Evolutionary conservation across 179 eudicot species (phyloP).

Genomic region (Monotropa hypopitys): DNA sequence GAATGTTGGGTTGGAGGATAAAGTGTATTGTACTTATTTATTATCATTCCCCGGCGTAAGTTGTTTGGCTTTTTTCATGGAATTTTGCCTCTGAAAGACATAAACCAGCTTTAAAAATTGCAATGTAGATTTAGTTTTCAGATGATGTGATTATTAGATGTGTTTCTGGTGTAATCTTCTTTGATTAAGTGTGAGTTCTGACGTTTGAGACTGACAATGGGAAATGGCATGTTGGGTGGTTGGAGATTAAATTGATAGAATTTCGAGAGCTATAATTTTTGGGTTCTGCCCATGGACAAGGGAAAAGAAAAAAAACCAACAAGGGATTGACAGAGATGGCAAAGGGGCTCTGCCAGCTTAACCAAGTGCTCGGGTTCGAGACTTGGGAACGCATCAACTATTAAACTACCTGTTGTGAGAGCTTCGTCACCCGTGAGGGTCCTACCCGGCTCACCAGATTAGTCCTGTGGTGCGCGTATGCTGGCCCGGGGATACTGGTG

Average conservation of each 20-base stretch:
- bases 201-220: not conserved
- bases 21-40: not conserved
- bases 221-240: not conserved
- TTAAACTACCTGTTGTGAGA: too few relatives aligned
- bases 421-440: too few relatives aligned
- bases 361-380: too few relatives aligned
- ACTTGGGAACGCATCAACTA: too few relatives aligned
- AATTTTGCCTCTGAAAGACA: not conserved
- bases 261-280: too few relatives aligned
- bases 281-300: too few relatives aligned
- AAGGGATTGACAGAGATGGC: too few relatives aligned
- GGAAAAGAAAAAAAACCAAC: too few relatives aligned
- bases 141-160: not conserved
- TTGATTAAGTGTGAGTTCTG: not conserved
- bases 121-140: not conserved
- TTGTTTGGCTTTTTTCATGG: not conserved
- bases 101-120: not conserved
- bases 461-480: too few relatives aligned
- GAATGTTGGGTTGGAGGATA: not conserved
- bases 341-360: too few relatives aligned
- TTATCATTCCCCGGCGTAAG: not conserved
- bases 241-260: not conserved
- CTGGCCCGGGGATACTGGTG: too few relatives aligned
- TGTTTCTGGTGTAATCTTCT: not conserved
- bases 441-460: too few relatives aligned